phyloP scores from a whole-genome alignment of 2,329 filamentous ascomycete species.

The Phyllosticta capitalensis region DNA sequence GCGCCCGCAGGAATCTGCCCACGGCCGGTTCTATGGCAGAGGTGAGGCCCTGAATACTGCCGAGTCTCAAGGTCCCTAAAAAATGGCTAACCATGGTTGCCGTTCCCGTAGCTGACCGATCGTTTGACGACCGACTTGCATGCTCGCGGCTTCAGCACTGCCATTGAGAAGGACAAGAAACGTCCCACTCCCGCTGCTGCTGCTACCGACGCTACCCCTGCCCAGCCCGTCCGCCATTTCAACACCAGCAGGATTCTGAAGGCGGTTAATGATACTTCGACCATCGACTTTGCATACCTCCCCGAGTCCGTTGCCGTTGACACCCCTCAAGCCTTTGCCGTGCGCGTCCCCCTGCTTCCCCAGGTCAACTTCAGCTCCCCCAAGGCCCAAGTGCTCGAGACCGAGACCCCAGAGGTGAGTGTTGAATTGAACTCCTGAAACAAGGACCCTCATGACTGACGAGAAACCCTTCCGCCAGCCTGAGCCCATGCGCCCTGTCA shows the following conservation, averaged over 20 bases:
- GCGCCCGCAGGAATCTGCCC: conserved; percentile 40
- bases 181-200: conserved; percentile 24
- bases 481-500: conserved; percentile 46
- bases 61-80: neutral
- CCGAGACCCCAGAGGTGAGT: neutral
- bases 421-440: neutral
- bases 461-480: neutral
- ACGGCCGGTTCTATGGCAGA: conserved; percentile 40
- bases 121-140: conserved; percentile 46
- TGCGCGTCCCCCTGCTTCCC: conserved; percentile 43
- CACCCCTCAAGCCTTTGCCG: conserved; percentile 31
- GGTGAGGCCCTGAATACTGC: conserved; percentile 21
- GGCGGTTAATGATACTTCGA: conserved; percentile 47
- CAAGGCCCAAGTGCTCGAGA: neutral
- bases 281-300: conserved; percentile 55
- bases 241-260: conserved; percentile 52
- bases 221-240: conserved; percentile 42
- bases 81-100: conserved; percentile 5
- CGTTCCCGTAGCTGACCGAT: conserved; percentile 35
- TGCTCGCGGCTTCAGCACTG: conserved; percentile 46
- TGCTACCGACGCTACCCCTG: conserved; percentile 16
- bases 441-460: conserved; percentile 4
- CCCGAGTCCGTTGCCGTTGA: conserved; percentile 43
- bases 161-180: conserved; percentile 38
- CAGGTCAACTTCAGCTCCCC: conserved; percentile 9